Conservation (phyloP, 345 rosid species). For the Rhodamnia rubescens region DNA sequence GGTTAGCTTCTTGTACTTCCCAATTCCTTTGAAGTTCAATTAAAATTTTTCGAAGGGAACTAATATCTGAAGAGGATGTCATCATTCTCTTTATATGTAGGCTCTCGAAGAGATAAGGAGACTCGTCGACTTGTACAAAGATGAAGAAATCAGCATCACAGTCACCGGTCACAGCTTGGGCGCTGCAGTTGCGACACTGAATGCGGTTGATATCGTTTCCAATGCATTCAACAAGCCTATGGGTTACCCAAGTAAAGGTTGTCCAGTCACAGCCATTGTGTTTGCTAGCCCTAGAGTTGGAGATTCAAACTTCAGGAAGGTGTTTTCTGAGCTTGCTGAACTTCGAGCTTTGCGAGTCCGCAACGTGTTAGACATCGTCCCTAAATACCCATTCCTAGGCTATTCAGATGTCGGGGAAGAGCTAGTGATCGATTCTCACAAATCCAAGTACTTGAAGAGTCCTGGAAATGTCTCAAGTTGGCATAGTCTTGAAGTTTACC, state of each 20-base stretch:
- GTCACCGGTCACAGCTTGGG: constrained; percentile 62
- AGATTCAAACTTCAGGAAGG: constrained; percentile 28
- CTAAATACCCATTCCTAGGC: constrained; percentile 51
- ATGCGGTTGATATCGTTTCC: constrained; percentile 45
- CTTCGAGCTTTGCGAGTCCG: constrained; percentile 37
- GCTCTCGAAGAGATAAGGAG: constrained; percentile 35
- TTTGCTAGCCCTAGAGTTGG: constrained; percentile 70
- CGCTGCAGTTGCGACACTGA: constrained; percentile 49
- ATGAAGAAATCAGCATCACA: constrained; percentile 60
- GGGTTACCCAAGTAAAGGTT: constrained; percentile 2
- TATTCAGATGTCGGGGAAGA: constrained; percentile 69
- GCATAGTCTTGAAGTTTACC: constrained; percentile 58
- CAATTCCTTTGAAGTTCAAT: neutral
- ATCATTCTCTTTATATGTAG: constrained; percentile 1
- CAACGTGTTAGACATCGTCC: constrained; percentile 52
- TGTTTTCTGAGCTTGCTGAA: constrained; percentile 28
- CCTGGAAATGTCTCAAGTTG: constrained; percentile 32
- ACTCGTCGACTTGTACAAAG: constrained; percentile 37
- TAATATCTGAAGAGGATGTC: neutral
- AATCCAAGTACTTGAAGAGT: constrained; percentile 48
- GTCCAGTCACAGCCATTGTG: constrained; percentile 40
- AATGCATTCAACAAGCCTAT: constrained; percentile 36
- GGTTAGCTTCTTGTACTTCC: constrained; percentile 12
- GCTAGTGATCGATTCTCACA: constrained; percentile 43
- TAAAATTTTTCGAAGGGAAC: neutral